Base-by-base conservation (phyloP, 2,329 filamentous ascomycete genomes). In the Colletotrichum sp. region DNA sequence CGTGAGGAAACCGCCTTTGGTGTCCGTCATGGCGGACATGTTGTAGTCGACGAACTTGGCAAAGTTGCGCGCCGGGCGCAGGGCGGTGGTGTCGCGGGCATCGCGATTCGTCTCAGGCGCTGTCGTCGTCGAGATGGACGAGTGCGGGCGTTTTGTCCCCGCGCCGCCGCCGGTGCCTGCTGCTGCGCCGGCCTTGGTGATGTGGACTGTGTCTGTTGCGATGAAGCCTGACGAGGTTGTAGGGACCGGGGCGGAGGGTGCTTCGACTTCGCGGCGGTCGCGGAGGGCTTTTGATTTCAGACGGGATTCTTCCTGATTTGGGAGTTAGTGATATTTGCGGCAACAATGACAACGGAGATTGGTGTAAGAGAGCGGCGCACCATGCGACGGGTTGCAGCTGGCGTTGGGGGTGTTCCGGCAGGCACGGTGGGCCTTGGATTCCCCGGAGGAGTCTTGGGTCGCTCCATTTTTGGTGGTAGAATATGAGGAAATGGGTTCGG, bases 11-110 rank as follows among this genome's bases (percentile, higher is more conserved):
- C 97, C 97, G 77, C 97, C 97, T 83, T 98, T 98, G 1, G 96
- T 99, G 84, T 99, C 97, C 8, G 94, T 98, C 96, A 99, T 99
- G 86, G 96, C 94, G 83, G 95, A 96, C 86, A 99, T 97, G 84
- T 99, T 97, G 86, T 98, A 99, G 82, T 99, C 97, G 82, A 99
- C 96, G 83, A 94, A 99, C 84, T 97, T 96, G 77, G 95, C 92
- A 80, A 99, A 98, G 82, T 98, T 98, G 81, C 93, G 92, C 63
- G 95, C 95, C 1, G 96, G 94, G 71, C 92, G 93, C 66, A 98
- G 93, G 59, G 84, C 87, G 78, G 88, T 83, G 80, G 82, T 83
- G 79, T 85, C 86, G 65, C 92, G 89, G 7, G 92, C 94, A 88
- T 97, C 94, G 80, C 95, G 93, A 81, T 92, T 91, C 36, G 90